A percentile compares a stretch with the other conserved stretches of the same genome.
These are phyloP conservation scores for Sisymbrium irio DNA, from an alignment of 345 rosid genomes.

Conservation along the genomic window DNA sequence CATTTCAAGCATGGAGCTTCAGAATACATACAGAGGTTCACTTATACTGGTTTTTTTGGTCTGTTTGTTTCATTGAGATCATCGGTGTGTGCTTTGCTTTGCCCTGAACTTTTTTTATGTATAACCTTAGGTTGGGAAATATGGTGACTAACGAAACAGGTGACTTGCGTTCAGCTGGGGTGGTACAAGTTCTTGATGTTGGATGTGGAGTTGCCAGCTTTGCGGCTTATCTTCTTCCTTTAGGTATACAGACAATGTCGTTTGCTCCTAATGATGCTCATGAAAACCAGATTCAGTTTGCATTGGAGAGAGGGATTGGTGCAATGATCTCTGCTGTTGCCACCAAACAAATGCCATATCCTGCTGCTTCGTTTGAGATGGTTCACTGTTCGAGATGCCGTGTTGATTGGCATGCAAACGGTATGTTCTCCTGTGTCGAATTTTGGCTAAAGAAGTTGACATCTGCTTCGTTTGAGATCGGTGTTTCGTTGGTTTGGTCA, in stretches of 20 bases:
- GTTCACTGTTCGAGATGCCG: constrained; percentile 98
- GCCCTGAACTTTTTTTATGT: neutral
- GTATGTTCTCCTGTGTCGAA: constrained; percentile 40
- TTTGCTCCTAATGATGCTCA: constrained; percentile 94
- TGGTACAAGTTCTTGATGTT: constrained; percentile 83
- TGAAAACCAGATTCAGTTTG: constrained; percentile 98
- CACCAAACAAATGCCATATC: constrained; percentile 86
- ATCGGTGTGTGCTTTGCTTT: neutral
- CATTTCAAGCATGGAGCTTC: constrained; percentile 94
- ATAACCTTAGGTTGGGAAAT: constrained; percentile 60
- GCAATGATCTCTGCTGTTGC: constrained; percentile 87
- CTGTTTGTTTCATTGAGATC: neutral
- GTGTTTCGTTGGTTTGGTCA: neutral
- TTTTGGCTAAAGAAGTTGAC: neutral
- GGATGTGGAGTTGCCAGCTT: constrained; percentile 99
- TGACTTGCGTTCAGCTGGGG: constrained; percentile 83
- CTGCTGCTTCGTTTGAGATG: constrained; percentile 89
- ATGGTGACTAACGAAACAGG: constrained; percentile 75
- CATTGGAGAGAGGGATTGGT: constrained; percentile 84
- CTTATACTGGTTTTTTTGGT: neutral
- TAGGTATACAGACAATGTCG: constrained; percentile 86
- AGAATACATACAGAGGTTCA: constrained; percentile 79
- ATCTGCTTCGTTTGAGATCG: neutral
- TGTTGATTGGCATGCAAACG: constrained; percentile 92
- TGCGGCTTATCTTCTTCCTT: constrained; percentile 83